Conservation (phyloP, 192 early-diverging fungal genomes). For the Kappamyces sp. region DNA sequence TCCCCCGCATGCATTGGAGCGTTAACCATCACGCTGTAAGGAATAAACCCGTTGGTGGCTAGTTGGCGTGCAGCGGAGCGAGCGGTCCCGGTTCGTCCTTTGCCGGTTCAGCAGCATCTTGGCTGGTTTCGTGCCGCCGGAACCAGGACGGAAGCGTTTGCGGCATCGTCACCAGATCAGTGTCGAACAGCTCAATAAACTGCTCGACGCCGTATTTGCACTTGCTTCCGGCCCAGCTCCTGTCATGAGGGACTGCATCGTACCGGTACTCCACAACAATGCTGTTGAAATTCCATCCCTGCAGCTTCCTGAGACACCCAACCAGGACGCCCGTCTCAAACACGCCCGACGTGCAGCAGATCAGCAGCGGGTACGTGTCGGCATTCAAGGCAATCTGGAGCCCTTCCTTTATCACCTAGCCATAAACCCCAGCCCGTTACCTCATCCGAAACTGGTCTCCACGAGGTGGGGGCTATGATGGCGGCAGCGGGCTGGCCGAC, state of each 20-base stretch:
- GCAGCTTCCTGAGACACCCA: slow-evolving; percentile 87
- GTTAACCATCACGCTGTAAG: too few relatives aligned
- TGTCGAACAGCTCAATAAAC: slow-evolving; percentile 91
- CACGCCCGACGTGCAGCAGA: slow-evolving; percentile 89
- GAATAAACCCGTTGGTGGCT: too few relatives aligned
- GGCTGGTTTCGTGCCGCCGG: not conserved
- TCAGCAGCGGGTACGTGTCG: slow-evolving; percentile 78
- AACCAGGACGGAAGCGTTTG: slow-evolving; percentile 74
- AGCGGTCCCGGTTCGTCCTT: too few relatives aligned
- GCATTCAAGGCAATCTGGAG: slow-evolving; percentile 78
- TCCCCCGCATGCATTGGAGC: too few relatives aligned
- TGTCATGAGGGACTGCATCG: slow-evolving; percentile 32
- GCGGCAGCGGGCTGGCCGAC: too few relatives aligned
- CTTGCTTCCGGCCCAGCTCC: slow-evolving; percentile 71
- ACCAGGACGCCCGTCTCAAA: slow-evolving; percentile 91
- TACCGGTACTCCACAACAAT: slow-evolving; percentile 70
- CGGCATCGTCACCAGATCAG: slow-evolving; percentile 83
- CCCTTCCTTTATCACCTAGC: slow-evolving; percentile 79
- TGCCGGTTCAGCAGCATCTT: too few relatives aligned
- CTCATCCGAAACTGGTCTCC: slow-evolving; percentile 92
- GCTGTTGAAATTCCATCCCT: slow-evolving; percentile 95
- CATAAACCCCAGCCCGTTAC: too few relatives aligned
- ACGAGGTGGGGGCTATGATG: slow-evolving; percentile 18
- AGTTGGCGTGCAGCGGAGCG: too few relatives aligned
- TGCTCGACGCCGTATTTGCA: slow-evolving; percentile 83